A percentile compares a stretch with the other conserved stretches of the same genome.
phyloP scores from a whole-genome alignment of 306 rosid genomes.

The Fragaria vesca region DNA sequence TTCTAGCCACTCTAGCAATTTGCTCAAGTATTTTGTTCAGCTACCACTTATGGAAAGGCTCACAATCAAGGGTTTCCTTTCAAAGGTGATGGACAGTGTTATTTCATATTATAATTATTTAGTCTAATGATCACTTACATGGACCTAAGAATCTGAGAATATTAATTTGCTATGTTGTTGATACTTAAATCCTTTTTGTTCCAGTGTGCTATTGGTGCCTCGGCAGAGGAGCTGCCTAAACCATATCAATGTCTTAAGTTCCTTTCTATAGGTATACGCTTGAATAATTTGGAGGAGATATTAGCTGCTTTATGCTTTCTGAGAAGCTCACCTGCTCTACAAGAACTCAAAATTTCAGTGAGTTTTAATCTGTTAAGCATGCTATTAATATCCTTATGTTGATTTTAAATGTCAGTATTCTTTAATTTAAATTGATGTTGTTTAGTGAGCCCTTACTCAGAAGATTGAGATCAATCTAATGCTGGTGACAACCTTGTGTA shows the following conservation, averaged over 20 bases:
- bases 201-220: slow-evolving; percentile 4
- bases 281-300: slow-evolving; percentile 4
- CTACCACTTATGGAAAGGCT: slow-evolving; percentile 47
- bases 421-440: slow-evolving; percentile 9
- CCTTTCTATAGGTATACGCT: slow-evolving; percentile 1
- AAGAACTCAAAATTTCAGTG: slow-evolving; percentile 1
- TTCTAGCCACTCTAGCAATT: slow-evolving; percentile 35
- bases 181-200: background rate
- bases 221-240: slow-evolving; percentile 9
- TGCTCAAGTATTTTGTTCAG: slow-evolving; percentile 46
- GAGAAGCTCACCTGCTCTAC: slow-evolving; percentile 10
- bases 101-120: background rate
- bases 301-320: slow-evolving; percentile 1
- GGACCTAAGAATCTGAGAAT: background rate
- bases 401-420: background rate
- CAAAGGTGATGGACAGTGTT: slow-evolving; percentile 40
- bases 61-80: slow-evolving; percentile 47
- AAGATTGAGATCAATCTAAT: slow-evolving; percentile 2
- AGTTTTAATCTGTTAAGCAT: background rate
- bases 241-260: slow-evolving; percentile 1
- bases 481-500: slow-evolving; percentile 17
- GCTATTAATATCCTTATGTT: background rate
- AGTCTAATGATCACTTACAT: background rate
- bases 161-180: background rate
- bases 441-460: background rate